A percentile compares a stretch with the other conserved stretches of the same genome.
phyloP scores from a whole-genome alignment of 2,329 filamentous ascomycete genomes.

The Monosporascus sp. region DNA sequence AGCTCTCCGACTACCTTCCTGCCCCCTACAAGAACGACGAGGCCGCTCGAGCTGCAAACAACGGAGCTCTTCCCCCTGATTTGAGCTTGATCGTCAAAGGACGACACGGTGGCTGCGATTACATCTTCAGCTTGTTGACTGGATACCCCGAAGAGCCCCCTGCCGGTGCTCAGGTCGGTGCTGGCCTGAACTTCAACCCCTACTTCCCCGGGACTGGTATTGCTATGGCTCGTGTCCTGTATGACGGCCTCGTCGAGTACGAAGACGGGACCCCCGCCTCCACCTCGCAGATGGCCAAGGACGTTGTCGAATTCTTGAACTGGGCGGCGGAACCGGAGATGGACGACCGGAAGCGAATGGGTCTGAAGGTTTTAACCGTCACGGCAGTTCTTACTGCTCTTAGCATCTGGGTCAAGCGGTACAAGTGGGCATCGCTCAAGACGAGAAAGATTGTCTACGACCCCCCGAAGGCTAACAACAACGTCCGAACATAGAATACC shows the following conservation, averaged over 20 bases:
- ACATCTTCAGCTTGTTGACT: slow-evolving; percentile 95
- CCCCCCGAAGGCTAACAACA: slow-evolving; percentile 58
- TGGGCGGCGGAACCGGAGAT: slow-evolving; percentile 99
- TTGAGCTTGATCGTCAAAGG: slow-evolving; percentile 97
- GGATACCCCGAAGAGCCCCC: slow-evolving; percentile 97
- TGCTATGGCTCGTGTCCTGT: slow-evolving; percentile 97
- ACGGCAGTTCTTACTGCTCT: slow-evolving; percentile 74
- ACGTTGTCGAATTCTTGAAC: slow-evolving; percentile 98
- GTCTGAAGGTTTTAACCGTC: slow-evolving; percentile 88
- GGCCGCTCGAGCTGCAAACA: slow-evolving; percentile 95
- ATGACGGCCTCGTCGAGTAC: slow-evolving; percentile 96
- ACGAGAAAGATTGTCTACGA: slow-evolving; percentile 88
- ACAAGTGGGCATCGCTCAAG: slow-evolving; percentile 98
- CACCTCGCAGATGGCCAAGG: slow-evolving; percentile 99
- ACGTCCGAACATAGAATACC: slow-evolving; percentile 39
- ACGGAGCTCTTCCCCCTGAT: slow-evolving; percentile 95
- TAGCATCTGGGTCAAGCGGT: slow-evolving; percentile 97
- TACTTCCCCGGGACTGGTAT: slow-evolving; percentile 99
- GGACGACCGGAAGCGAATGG: slow-evolving; percentile 99
- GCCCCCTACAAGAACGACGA: slow-evolving; percentile 98
- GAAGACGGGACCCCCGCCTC: slow-evolving; percentile 93
- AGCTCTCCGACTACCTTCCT: slow-evolving; percentile 96
- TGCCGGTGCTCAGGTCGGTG: slow-evolving; percentile 77
- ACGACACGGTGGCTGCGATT: slow-evolving; percentile 95
- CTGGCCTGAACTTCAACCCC: slow-evolving; percentile 98